Evolutionary conservation across 345 rosid species (phyloP), one percentile per base, ranked within the genome.

Genomic region (Kernera saxatilis): DNA sequence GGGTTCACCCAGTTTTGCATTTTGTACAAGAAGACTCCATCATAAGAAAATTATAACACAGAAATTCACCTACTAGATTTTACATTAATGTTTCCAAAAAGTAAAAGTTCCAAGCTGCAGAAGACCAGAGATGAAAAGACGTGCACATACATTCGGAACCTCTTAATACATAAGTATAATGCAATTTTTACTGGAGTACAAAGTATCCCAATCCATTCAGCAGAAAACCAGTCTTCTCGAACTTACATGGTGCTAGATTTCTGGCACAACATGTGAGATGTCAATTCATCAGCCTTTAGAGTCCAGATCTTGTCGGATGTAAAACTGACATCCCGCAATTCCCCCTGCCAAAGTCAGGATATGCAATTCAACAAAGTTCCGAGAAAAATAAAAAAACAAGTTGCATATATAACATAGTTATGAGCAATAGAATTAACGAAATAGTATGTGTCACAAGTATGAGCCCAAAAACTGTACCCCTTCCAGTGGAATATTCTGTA

Each of bases 271-370:
- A 77, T 73, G 73, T 83, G 80, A 65, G 66, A 79, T 23, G 81
- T 60, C 78, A 94, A 71, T 73, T 83, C 91, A 81, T 78, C 77
- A 39, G 86, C 90, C 73, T 81, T 86, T 53, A 94, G 73, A 75
- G 77, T 84, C 88, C 88, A 91, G 61, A 94, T 86, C 73, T 78
- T 82, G 69, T 88, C 81, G 33, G 91, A 83, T 30, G 92, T 79
- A 77, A 91, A 78, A 66, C 82, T 82, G 81, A 87, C 85, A 78
- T 91, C 99, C 76, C 89, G 60, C 76, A 87, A 83, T 64, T 33
- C 80, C 23, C 91, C 99, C 99, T 94, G 74, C 23, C 41, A 76
- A 36, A 60, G 25, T 50, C 71, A 50, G 59, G 29, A 50, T 35
- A 37, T 44, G 61, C 19, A 48, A 64, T 21, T 76, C 13, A 64